Percentiles rank a stretch among this genome's conserved stretches.
Conservation (phyloP, 352 stramenopile species). For the Phytophthora quininea region DNA sequence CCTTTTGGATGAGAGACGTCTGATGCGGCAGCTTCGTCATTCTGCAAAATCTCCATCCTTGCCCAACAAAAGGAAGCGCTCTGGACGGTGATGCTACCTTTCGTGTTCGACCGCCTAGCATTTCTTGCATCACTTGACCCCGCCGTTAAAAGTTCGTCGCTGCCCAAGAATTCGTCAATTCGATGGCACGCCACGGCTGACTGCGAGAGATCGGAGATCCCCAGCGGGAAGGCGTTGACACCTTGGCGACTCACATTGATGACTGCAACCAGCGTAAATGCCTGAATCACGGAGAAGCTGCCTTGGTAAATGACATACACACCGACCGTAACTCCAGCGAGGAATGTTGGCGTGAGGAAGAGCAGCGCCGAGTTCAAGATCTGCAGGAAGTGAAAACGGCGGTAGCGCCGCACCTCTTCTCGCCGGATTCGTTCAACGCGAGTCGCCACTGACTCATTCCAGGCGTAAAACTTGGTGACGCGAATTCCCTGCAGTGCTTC, state of each 20-base stretch:
- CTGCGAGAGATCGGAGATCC: conserved; percentile 38
- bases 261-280: conserved; percentile 43
- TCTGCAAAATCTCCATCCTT: neutral
- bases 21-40: neutral
- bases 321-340: conserved; percentile 45
- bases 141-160: conserved; percentile 26
- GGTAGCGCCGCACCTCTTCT: conserved; percentile 47
- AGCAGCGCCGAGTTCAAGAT: conserved; percentile 67
- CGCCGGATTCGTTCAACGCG: conserved; percentile 48
- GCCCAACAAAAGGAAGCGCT: conserved; percentile 23
- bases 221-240: conserved; percentile 35
- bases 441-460: conserved; percentile 54
- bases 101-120: neutral
- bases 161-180: conserved; percentile 37
- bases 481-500: conserved; percentile 92
- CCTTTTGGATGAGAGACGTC: conserved; percentile 1
- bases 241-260: conserved; percentile 39
- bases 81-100: conserved; percentile 14
- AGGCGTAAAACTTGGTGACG: conserved; percentile 92
- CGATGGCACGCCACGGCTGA: conserved; percentile 28
- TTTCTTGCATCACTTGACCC: too few species aligned
- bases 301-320: conserved; percentile 50
- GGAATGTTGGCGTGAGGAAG: conserved; percentile 54
- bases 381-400: conserved; percentile 48
- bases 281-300: conserved; percentile 50